Evolutionary conservation across 768 basidiomycete genomes (phyloP), one percentile per base, ranked within the genome.

Genomic region (Boletellus sp.): DNA sequence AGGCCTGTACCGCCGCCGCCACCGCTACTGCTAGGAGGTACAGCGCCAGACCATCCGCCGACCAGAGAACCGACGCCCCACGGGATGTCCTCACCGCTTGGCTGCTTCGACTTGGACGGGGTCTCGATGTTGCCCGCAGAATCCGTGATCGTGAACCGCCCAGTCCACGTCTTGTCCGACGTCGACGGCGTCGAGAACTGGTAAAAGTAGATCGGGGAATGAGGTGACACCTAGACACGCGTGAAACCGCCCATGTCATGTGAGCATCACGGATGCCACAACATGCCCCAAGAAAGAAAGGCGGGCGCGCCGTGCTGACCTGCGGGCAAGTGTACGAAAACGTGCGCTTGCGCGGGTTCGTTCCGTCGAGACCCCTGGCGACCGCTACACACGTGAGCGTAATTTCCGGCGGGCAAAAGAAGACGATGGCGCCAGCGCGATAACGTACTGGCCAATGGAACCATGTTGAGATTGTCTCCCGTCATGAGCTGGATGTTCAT

Each of bases 401-500:
- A 4, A 19, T 34, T n/a, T n/a, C n/a, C n/a, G n/a, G n/a, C n/a
- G n/a, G n/a, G n/a, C n/a, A n/a, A n/a, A 1, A 26, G 20, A 1
- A 11, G 22, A 3, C 28, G 33, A 34, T n/a, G 37, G 36, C 34
- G 16, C 1, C 13, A 39, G 42, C 13, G 31, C 43, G 15, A 41
- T 20, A 24, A 42, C 83, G 51, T 54, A 89, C 87, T 81, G 12
- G 82, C 79, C 49, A 91, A 55, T 57, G 74, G 78, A 35, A 80
- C 61, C 88, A 91, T 91, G 34, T 75, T 54, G 44, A 76, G 67
- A 70, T 93, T 91, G 61, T 76, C 63, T 5, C 90, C 90, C 1
- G 85, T 83, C 88, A 89, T 91, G 65, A 92, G 78, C 64, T 89
- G 73, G 49, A 93, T 87, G 53, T 74, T 69, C 81, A 86, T 89